Evolutionary conservation across 192 early-diverging fungal species (phyloP), one percentile per base, ranked within the genome.

Genomic region (Coemansia sp.): DNA sequence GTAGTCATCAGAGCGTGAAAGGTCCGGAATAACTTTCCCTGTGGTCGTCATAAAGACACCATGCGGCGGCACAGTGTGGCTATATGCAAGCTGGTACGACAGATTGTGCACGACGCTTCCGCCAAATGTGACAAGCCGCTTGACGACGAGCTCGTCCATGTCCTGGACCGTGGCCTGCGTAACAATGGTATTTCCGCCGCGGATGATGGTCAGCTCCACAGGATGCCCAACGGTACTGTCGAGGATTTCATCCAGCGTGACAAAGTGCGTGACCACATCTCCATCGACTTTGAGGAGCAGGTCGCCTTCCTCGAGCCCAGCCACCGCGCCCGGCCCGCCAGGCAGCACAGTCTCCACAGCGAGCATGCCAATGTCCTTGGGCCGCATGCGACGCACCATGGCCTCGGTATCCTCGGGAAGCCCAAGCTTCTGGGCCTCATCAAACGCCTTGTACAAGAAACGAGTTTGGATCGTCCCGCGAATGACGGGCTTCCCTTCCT

Each of bases 91-190:
- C 48, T 88, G 85, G 48, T 85, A 88, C 6, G 84, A 85, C 20
- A 90, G 57, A 36, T 86, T 76, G 54, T 88, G 77, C 14, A 88
- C 76, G 38, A 85, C 80, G 23, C 80, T 85, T 36, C 91, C 91
- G 38, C 93, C 93, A 31, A 92, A 80, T 43, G 90, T 84, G 1
- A 96, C 80, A 66, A 85, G 89, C 23, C 83, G 74, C 47, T 88
- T 81, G 1, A 92, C 91, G 4, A 92, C 91, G 25, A 89, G 80
- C 3, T 70, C 67, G 48, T 87, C 84, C 44, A 90, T 58, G 52
- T 90, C 83, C 56, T 90, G 79, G 2, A 87, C 82, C 10, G 38
- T 28, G 7, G 81, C 49, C n/a, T 57, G 48, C 17, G 81, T 43
- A 6, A 74, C 67, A 21, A 68, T 40, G 8, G 67, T 37, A 37